phyloP scores from a whole-genome alignment of 2,329 filamentous ascomycete genomes.

The Pseudocercospora crystallina region DNA sequence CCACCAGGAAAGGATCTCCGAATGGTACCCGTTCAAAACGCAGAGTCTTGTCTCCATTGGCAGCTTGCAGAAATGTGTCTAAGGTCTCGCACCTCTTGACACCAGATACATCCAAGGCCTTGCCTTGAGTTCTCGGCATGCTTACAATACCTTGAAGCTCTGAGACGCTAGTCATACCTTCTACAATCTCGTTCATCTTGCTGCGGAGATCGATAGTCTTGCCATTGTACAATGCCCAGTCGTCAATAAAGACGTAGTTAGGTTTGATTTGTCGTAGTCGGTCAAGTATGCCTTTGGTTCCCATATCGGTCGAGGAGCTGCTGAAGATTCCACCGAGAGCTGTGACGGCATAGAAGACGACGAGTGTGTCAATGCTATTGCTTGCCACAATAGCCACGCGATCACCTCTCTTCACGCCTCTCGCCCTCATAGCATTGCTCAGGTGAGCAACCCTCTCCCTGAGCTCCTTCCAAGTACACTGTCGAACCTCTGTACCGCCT shows the following conservation, averaged over 20 bases:
- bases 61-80: slow-evolving; percentile 42
- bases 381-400: slow-evolving; percentile 72
- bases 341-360: slow-evolving; percentile 67
- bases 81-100: slow-evolving; percentile 52
- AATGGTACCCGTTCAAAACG: slow-evolving; percentile 65
- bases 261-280: slow-evolving; percentile 73
- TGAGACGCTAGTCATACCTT: slow-evolving; percentile 59
- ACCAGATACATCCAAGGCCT: slow-evolving; percentile 57
- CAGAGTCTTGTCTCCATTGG: slow-evolving; percentile 40
- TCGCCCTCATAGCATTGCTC: slow-evolving; percentile 64
- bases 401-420: slow-evolving; percentile 70
- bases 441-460: slow-evolving; percentile 59
- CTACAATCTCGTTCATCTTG: slow-evolving; percentile 69
- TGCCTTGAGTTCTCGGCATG: slow-evolving; percentile 62
- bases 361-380: slow-evolving; percentile 72
- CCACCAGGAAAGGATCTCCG: slow-evolving; percentile 71
- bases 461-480: slow-evolving; percentile 68
- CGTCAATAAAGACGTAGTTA: slow-evolving; percentile 80
- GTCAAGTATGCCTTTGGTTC: slow-evolving; percentile 73
- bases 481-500: slow-evolving; percentile 52
- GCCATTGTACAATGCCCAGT: slow-evolving; percentile 76
- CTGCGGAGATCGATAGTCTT: slow-evolving; percentile 68
- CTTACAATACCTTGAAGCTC: slow-evolving; percentile 66
- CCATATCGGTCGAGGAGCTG: slow-evolving; percentile 79
- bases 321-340: slow-evolving; percentile 75